Base-by-base conservation (phyloP, 148 eudicot species). In the Drosera capensis region DNA sequence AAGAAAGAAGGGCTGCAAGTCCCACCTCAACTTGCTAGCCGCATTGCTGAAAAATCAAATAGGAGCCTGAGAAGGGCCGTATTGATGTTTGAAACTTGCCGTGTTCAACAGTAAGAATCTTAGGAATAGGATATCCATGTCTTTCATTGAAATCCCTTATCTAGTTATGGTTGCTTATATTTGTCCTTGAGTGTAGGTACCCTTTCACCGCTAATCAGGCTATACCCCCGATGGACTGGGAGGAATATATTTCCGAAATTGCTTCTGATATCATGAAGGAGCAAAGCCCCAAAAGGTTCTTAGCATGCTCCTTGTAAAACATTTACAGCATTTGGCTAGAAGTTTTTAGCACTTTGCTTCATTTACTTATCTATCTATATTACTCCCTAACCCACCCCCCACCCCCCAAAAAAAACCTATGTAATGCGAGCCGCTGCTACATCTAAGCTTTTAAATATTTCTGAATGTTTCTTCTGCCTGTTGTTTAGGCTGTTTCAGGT, bases 171-270 rank as follows among this genome's bases (percentile, higher is more conserved):
- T 49, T 34, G 16, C 31, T 15, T 45, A 15, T 37, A 25, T 29
- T 55, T 30, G 43, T 55, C 25, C 15, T 66, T 45, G 24, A 48
- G n/a, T 26, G 14, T 55, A 88, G 97, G 77, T 80, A 83, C 62
- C 97, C 97, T 24, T 88, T 83, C 52, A 71, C 84, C n/a, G 49
- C 25, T 58, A 69, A 71, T 59, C 97, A 88, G 68, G 45, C 57
- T 8, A 78, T 88, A 68, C 77, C 94, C 23, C 79, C 84, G 37
- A 83, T 88, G 94, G 97, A 88, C 45, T 88, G 97, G 97, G 97
- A 88, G 70, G 83, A 80, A 56, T 88, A 80, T 71, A 60, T 88
- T 46, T 70, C 68, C 17, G 92, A 74, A 56, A 88, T 88, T 58
- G 81, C 92, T 45, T 77, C 86, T 54, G 88, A 85, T 66, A 78